Base-by-base conservation (phyloP, 352 stramenopile genomes). In the Saprolegnia diclina region DNA sequence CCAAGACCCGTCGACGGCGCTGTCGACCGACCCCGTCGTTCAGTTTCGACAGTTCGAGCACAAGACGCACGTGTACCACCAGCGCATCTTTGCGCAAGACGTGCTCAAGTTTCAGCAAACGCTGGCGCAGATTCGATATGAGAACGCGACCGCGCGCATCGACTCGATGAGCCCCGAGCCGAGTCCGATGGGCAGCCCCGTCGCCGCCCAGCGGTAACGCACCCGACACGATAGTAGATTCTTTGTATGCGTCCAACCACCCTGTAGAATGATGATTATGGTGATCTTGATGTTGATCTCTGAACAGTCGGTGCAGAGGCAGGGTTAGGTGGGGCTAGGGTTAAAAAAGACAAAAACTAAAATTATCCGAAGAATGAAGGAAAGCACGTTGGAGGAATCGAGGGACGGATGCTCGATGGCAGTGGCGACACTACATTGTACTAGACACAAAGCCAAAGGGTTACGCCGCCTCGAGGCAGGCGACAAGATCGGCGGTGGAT, bases 1-100 rank as follows among this genome's bases (percentile, higher is more conserved):
- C 44, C n/a, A 57, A 10, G 62, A 67, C 29, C 62, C 62, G 21
- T n/a, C 19, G 18, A 48, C 22, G 9, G 14, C 16, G 16, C 44
- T 46, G 4, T 38, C 40, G 22, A 57, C 19, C 7, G 62, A 67
- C 37, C 19, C 44, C 4, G 62, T 56, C n/a, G 13, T 44, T 4
- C 32, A 53, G n/a, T 67, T 67, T 29, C 62, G 40, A 6, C 19
- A 56, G 29, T 67, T 67, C 21, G 44, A 67, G 35, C 40, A 61
- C 42, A 67, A 55, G 50, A 67, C 62, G 11, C 42, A 67, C 32
- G 46, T 50, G 19, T 67, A 67, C 37, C 62, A 67, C 22, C 18
- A 67, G 35, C 46, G 46, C 62, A 67, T 67, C 22, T 67, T 67
- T 35, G 62, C 62, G 18, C 50, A 67, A 50, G 62, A 67, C 26